Conservation (phyloP, 2,329 filamentous ascomycete species). For the Byssothecium circinans region DNA sequence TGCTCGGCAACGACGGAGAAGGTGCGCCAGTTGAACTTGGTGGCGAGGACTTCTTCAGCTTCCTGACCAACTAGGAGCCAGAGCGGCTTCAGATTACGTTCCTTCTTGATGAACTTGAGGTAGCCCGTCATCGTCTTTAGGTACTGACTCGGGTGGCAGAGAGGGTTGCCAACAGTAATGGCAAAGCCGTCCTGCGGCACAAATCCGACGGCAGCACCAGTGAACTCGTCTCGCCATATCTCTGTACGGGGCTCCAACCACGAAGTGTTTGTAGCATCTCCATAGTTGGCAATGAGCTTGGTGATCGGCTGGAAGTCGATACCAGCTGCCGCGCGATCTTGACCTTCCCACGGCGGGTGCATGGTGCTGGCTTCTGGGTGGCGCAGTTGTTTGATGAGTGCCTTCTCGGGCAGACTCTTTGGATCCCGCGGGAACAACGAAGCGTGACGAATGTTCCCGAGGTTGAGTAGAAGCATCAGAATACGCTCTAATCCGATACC, state of each 20-base stretch:
- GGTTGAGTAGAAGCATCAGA: conserved; percentile 79
- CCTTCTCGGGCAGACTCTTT: conserved; percentile 75
- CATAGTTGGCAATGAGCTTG: conserved; percentile 92
- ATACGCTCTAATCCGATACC: conserved; percentile 89
- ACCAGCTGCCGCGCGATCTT: conserved; percentile 51
- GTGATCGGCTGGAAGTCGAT: conserved; percentile 72
- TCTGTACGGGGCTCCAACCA: conserved; percentile 89
- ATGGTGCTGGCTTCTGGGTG: conserved; percentile 87
- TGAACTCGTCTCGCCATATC: conserved; percentile 78
- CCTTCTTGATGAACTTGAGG: conserved; percentile 72
- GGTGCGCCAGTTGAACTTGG: conserved; percentile 82
- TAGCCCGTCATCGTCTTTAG: conserved; percentile 72
- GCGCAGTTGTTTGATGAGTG: conserved; percentile 66
- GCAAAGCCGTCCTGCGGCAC: conserved; percentile 76
- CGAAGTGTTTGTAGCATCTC: conserved; percentile 89
- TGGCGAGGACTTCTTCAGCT: conserved; percentile 77
- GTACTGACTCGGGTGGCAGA: conserved; percentile 80
- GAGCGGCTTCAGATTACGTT: conserved; percentile 73
- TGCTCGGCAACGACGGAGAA: conserved; percentile 88
- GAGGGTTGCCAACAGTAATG: conserved; percentile 83
- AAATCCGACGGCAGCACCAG: conserved; percentile 83
- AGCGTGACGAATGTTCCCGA: conserved; percentile 87
- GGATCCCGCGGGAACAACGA: conserved; percentile 88
- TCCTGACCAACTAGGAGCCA: conserved; percentile 86
- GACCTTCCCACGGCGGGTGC: conserved; percentile 63